These are phyloP conservation scores for Nannochloris sp. DNA, from an alignment of 139 green algal genomes.

Conservation along the genomic window DNA sequence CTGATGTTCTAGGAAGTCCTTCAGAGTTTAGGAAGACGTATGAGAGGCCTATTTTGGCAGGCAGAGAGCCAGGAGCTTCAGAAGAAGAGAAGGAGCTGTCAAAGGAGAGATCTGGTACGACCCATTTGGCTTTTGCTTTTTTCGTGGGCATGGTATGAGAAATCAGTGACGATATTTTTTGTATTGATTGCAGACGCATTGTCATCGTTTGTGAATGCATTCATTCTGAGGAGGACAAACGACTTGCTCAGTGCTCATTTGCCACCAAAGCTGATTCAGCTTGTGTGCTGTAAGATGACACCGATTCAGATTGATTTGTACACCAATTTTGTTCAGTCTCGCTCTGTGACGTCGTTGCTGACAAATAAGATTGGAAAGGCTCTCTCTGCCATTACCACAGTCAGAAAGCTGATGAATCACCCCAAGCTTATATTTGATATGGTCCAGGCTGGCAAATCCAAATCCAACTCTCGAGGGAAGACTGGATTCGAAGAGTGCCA, in stretches of 20 bases:
- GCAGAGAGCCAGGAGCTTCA: slow-evolving; percentile 73
- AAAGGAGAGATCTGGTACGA: slow-evolving; percentile 40
- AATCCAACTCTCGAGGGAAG: slow-evolving; percentile 15
- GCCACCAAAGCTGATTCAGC: slow-evolving; percentile 91
- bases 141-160: no score
- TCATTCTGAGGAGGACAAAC: slow-evolving; percentile 97
- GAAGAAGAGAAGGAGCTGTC: slow-evolving; percentile 46
- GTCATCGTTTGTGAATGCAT: slow-evolving; percentile 83
- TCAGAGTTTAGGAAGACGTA: slow-evolving; percentile 66
- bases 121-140: no score
- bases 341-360: slow-evolving; percentile 64
- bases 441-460: slow-evolving; percentile 16
- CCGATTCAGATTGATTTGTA: slow-evolving; percentile 86
- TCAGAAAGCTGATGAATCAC: slow-evolving; percentile 99
- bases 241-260: slow-evolving; percentile 86
- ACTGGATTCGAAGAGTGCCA: slow-evolving; percentile 67
- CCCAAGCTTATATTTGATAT: slow-evolving; percentile 85
- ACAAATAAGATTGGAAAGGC: slow-evolving; percentile 42
- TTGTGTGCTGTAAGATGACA: slow-evolving; percentile 91
- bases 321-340: slow-evolving; percentile 80
- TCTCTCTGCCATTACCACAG: slow-evolving; percentile 77
- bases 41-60: slow-evolving; percentile 70
- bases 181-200: slow-evolving; percentile 47
- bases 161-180: no score
- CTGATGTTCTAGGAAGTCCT: slow-evolving; percentile 74